These are phyloP conservation scores for Nakataea oryzae DNA, from an alignment of 2,329 filamentous ascomycete genomes.

Conservation along the genomic window DNA sequence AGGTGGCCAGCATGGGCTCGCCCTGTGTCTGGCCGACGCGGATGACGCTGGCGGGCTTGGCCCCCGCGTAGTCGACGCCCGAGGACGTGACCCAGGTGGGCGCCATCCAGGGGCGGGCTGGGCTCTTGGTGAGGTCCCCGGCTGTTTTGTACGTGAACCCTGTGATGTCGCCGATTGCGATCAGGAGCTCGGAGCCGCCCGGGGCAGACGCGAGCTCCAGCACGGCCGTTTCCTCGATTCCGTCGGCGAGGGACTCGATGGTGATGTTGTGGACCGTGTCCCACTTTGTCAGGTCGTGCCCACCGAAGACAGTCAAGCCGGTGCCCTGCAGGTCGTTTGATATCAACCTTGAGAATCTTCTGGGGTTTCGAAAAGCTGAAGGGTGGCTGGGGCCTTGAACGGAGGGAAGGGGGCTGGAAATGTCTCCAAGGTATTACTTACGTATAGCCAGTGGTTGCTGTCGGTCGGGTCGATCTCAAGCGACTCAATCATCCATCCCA, in stretches of 20 bases:
- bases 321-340: conserved; percentile 23
- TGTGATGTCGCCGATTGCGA: conserved; percentile 38
- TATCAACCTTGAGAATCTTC: not conserved
- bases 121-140: conserved; percentile 27
- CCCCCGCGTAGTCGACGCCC: conserved; percentile 38
- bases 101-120: conserved; percentile 31
- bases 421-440: not conserved
- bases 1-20: conserved; percentile 34
- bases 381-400: not conserved
- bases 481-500: conserved; percentile 53
- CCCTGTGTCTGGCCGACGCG: conserved; percentile 36
- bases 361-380: not conserved
- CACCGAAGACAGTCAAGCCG: conserved; percentile 26
- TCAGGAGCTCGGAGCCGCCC: conserved; percentile 38
- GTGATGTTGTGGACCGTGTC: conserved; percentile 36
- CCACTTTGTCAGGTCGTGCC: conserved; percentile 45
- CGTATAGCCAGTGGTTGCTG: conserved; percentile 50
- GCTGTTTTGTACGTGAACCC: conserved; percentile 36
- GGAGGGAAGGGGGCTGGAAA: not conserved
- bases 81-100: conserved; percentile 34
- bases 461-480: conserved; percentile 48
- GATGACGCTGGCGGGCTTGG: conserved; percentile 32
- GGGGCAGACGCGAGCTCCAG: conserved; percentile 36
- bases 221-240: conserved; percentile 43
- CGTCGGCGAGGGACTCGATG: conserved; percentile 38